These are phyloP conservation scores for Globisporangium barbulae DNA, from an alignment of 352 stramenopile genomes.

Conservation along the genomic window DNA sequence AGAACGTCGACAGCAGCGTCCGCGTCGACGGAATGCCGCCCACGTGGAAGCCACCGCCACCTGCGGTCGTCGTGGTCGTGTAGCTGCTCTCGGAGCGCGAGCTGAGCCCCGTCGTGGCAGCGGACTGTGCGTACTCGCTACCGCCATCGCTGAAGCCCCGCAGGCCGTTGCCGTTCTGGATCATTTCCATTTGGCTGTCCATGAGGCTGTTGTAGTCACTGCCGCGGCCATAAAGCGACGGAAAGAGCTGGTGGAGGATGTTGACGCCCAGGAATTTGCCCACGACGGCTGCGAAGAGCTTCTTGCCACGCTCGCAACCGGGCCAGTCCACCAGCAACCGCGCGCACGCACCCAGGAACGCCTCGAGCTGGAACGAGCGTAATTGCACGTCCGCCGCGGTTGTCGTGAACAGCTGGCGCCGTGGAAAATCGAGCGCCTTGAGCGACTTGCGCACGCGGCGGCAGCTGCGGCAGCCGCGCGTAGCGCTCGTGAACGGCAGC, in stretches of 20 bases:
- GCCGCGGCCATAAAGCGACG: conserved; percentile 8
- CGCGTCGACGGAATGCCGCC: background rate
- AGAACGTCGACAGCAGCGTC: conserved; percentile 11
- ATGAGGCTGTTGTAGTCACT: background rate
- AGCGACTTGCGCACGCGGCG: conserved; percentile 33
- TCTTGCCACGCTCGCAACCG: conserved; percentile 46
- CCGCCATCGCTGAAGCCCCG: conserved; percentile 1
- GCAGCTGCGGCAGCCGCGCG: conserved; percentile 37
- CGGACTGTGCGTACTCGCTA: conserved; percentile 6
- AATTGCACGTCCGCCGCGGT: conserved; percentile 44
- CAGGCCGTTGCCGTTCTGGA: background rate
- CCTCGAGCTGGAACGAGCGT: conserved; percentile 46
- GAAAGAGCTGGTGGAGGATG: conserved; percentile 23
- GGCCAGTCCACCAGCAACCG: conserved; percentile 36
- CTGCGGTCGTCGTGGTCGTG: background rate
- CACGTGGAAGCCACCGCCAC: background rate
- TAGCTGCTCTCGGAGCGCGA: conserved; percentile 14
- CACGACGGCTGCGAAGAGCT: conserved; percentile 34
- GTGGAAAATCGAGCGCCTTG: conserved; percentile 42
- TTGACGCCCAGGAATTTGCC: conserved; percentile 61
- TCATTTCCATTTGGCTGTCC: conserved; percentile 6
- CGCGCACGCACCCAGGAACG: conserved; percentile 42
- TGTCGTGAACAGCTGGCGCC: conserved; percentile 41
- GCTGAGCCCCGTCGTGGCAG: conserved; percentile 7
- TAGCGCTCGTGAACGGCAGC: conserved; percentile 16